phyloP scores from a whole-genome alignment of 1,139 yeast species.

The Diutina sp. region DNA sequence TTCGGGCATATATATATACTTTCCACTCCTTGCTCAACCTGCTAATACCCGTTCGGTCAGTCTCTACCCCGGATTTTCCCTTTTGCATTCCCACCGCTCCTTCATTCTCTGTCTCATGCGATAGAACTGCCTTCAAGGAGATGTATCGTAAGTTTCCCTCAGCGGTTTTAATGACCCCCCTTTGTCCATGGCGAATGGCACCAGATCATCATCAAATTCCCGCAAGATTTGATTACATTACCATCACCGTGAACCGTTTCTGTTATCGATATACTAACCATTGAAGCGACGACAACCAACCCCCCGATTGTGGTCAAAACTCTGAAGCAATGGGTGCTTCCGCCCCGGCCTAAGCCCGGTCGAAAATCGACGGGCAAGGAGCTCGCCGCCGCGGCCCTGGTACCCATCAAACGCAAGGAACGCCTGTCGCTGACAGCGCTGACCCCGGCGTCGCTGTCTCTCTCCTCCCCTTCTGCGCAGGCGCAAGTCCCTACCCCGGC shows the following conservation, averaged over 20 bases:
- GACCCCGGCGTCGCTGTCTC: background rate
- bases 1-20: background rate
- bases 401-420: conserved; percentile 58
- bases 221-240: too few relatives aligned
- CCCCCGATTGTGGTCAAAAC: conserved; percentile 16
- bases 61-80: background rate
- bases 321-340: conserved; percentile 84
- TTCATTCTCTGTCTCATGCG: background rate
- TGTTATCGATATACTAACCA: background rate
- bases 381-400: conserved; percentile 37
- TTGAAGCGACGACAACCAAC: background rate
- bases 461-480: background rate
- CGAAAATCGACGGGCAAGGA: conserved; percentile 62
- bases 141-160: background rate
- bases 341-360: conserved; percentile 91
- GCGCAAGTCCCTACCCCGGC: background rate
- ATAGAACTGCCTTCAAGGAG: background rate
- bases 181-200: too few relatives aligned
- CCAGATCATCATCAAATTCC: too few relatives aligned
- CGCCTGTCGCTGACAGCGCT: background rate
- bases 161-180: background rate
- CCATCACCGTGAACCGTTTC: background rate
- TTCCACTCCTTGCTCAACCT: background rate
- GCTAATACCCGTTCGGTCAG: background rate
- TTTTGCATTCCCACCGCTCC: background rate